Evolutionary conservation across 2,329 filamentous ascomycete genomes (phyloP).

Genomic region (Emergomyces orientalis): DNA sequence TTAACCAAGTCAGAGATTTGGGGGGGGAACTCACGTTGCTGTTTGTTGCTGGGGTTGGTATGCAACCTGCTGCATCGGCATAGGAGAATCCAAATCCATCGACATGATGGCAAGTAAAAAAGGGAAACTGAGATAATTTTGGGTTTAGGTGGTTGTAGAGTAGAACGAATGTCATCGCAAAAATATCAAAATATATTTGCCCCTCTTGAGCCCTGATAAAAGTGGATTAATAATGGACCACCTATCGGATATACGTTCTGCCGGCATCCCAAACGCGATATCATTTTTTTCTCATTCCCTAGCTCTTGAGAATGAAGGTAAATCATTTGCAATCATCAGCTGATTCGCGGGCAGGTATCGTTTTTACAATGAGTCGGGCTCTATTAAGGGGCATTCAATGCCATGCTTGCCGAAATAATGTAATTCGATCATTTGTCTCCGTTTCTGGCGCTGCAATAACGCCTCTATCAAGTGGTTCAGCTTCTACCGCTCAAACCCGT

Average conservation of each 20-base stretch:
- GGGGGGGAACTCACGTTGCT: constrained; percentile 45
- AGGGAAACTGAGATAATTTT: not conserved
- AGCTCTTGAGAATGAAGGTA: not conserved
- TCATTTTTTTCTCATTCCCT: not conserved
- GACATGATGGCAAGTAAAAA: constrained; percentile 34
- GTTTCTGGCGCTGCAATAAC: constrained; percentile 22
- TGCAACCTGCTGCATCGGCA: constrained; percentile 37
- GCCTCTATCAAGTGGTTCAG: constrained; percentile 11
- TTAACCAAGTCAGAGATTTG: not conserved
- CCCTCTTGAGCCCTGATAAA: not conserved
- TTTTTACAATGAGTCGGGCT: constrained; percentile 24
- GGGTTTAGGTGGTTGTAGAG: not conserved
- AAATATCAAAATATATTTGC: constrained; percentile 4
- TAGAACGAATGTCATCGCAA: not conserved
- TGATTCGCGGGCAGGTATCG: not conserved
- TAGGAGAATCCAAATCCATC: constrained; percentile 51
- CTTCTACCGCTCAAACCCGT: not conserved
- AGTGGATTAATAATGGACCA: not conserved
- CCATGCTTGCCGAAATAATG: constrained; percentile 24
- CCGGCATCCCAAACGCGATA: not conserved
- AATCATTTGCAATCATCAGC: not conserved
- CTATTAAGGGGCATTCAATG: constrained; percentile 25
- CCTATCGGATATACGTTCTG: not conserved
- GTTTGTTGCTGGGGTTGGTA: constrained; percentile 32
- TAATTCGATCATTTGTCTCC: constrained; percentile 24